These are phyloP conservation scores for Meyerozyma elateridarum DNA, from an alignment of 1,139 yeast species.

Conservation along the genomic window DNA sequence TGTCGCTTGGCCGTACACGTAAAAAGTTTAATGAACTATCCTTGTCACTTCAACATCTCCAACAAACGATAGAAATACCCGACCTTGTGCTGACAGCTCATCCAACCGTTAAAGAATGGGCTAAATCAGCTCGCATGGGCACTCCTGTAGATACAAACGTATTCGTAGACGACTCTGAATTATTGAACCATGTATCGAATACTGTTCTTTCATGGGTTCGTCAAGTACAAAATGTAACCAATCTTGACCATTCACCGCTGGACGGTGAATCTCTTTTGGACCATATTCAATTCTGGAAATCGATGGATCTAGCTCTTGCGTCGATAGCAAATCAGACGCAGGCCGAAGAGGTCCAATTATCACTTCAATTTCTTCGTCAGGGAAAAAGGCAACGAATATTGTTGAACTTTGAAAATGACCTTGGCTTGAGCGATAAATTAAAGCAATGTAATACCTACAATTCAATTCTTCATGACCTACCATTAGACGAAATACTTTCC, in stretches of 20 bases:
- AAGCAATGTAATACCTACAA: slow-evolving; percentile 51
- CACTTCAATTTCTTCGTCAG: slow-evolving; percentile 57
- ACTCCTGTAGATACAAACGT: slow-evolving; percentile 9
- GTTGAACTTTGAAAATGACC: slow-evolving; percentile 65
- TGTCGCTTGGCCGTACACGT: slow-evolving; percentile 11
- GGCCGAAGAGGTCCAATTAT: slow-evolving; percentile 49
- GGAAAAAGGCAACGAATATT: slow-evolving; percentile 83
- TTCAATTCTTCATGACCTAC: slow-evolving; percentile 65
- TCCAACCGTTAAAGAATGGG: slow-evolving; percentile 35
- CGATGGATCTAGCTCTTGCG: slow-evolving; percentile 59
- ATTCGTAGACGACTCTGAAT: slow-evolving; percentile 41
- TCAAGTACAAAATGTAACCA: slow-evolving; percentile 56
- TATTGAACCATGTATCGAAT: slow-evolving; percentile 63
- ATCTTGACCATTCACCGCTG: slow-evolving; percentile 44
- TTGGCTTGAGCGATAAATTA: slow-evolving; percentile 59
- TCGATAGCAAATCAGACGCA: slow-evolving; percentile 57
- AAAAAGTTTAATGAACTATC: slow-evolving; percentile 69
- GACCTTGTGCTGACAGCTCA: slow-evolving; percentile 53
- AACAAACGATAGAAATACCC: slow-evolving; percentile 67
- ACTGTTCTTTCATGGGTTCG: slow-evolving; percentile 72
- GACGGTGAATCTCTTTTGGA: slow-evolving; percentile 59
- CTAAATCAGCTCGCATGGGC: background rate
- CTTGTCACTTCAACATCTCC: slow-evolving; percentile 62
- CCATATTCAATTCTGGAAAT: slow-evolving; percentile 77
- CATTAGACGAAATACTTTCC: slow-evolving; percentile 55